Evolutionary conservation across 306 rosid species (phyloP).

Genomic region (Fragaria vesca): DNA sequence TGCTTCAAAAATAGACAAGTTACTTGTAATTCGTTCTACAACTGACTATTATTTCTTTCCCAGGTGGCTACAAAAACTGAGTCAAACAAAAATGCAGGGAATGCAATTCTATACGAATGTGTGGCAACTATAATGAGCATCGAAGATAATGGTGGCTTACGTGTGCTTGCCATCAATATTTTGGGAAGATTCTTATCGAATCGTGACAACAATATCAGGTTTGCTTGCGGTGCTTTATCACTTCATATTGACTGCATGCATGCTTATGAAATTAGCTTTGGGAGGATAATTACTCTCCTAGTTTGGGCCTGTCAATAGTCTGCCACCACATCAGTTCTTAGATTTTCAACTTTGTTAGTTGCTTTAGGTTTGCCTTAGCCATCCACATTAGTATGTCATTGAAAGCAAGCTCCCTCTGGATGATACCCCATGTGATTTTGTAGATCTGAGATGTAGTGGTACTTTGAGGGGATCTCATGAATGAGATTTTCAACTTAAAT

Average conservation of each 20-base stretch:
- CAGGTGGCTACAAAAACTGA: slow-evolving; percentile 99
- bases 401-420: background rate
- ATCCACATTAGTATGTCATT: background rate
- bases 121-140: slow-evolving; percentile 98
- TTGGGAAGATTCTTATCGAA: slow-evolving; percentile 97
- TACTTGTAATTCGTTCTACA: slow-evolving; percentile 12
- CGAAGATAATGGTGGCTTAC: slow-evolving; percentile 94
- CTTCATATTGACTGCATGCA: background rate
- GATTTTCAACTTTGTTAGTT: background rate
- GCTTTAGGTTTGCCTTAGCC: background rate
- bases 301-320: background rate
- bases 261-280: background rate
- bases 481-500: background rate
- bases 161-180: slow-evolving; percentile 95
- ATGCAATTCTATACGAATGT: slow-evolving; percentile 92
- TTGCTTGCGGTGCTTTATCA: slow-evolving; percentile 9
- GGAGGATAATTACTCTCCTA: background rate
- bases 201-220: slow-evolving; percentile 99
- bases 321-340: background rate
- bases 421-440: background rate
- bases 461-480: background rate
- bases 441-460: background rate
- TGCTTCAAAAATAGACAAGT: slow-evolving; percentile 8
- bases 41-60: slow-evolving; percentile 24
- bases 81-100: slow-evolving; percentile 95